Conservation (phyloP, 1,284 basidiomycete genomes). For the Polyporus tsugae region DNA sequence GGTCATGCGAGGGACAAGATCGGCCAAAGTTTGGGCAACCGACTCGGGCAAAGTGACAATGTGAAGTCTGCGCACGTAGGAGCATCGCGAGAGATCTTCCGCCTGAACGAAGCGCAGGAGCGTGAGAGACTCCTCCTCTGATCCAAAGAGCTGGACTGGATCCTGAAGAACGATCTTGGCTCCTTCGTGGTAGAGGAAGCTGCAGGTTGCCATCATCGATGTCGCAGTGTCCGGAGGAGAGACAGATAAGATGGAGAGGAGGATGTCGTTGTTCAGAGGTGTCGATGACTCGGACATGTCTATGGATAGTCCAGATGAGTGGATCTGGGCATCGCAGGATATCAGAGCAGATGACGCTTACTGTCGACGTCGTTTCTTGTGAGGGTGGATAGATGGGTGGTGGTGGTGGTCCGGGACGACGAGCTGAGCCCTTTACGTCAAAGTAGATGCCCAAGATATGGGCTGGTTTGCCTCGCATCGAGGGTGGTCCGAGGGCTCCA, state of each 20-base stretch:
- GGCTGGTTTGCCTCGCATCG: too few species aligned
- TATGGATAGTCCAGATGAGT: too few species aligned
- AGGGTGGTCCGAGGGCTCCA: too few species aligned
- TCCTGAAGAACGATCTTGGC: background rate
- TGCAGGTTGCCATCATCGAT: background rate
- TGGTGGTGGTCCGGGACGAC: too few species aligned
- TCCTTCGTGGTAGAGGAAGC: background rate
- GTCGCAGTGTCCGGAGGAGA: background rate
- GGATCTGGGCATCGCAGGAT: too few species aligned
- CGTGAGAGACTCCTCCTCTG: background rate
- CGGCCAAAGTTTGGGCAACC: background rate
- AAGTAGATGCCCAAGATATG: too few species aligned
- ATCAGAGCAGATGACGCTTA: too few species aligned
- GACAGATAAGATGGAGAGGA: background rate
- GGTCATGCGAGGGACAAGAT: background rate
- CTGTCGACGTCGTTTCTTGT: too few species aligned
- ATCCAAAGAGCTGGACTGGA: background rate
- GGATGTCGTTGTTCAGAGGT: background rate
- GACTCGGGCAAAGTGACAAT: background rate
- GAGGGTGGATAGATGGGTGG: too few species aligned
- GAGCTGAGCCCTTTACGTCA: too few species aligned
- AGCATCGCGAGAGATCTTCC: background rate
- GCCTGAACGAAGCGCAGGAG: background rate
- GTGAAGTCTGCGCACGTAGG: background rate
- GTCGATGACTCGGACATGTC: conserved; percentile 15